Evolutionary conservation across 1,284 basidiomycete genomes (phyloP).

Genomic region (Testicularia cyperi): DNA sequence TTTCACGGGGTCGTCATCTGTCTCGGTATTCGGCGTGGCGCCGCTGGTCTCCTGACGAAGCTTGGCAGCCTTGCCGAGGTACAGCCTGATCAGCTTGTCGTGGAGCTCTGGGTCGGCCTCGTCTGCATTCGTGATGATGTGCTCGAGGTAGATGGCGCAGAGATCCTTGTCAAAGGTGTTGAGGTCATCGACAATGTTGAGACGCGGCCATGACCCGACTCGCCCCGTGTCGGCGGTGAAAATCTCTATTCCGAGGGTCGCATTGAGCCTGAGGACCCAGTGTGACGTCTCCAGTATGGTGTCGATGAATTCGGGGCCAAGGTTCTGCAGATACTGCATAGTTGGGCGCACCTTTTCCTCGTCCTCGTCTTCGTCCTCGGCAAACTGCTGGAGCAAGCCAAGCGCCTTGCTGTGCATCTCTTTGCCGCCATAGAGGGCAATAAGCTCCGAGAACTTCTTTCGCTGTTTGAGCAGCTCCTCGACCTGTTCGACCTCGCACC

Average conservation of each 20-base stretch:
- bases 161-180: slow-evolving; percentile 68
- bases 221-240: slow-evolving; percentile 81
- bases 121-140: slow-evolving; percentile 73
- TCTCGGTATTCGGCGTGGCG: too few species aligned
- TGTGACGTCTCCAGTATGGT: slow-evolving; percentile 64
- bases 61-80: slow-evolving; percentile 68
- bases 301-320: slow-evolving; percentile 63
- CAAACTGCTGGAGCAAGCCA: slow-evolving; percentile 71
- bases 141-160: slow-evolving; percentile 81
- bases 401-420: slow-evolving; percentile 91
- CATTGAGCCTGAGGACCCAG: slow-evolving; percentile 80
- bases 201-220: slow-evolving; percentile 68
- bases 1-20: neutral
- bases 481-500: slow-evolving; percentile 94
- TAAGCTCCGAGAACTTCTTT: slow-evolving; percentile 87
- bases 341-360: slow-evolving; percentile 80
- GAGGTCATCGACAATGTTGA: slow-evolving; percentile 63
- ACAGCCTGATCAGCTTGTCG: slow-evolving; percentile 82
- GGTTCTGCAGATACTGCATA: slow-evolving; percentile 84
- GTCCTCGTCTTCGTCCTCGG: slow-evolving; percentile 71
- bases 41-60: slow-evolving; percentile 29
- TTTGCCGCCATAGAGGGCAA: slow-evolving; percentile 88
- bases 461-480: slow-evolving; percentile 80
- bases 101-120: slow-evolving; percentile 75
- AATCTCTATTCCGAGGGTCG: slow-evolving; percentile 78